phyloP scores from a whole-genome alignment of 768 basidiomycete genomes.

The Holtermanniella nyarrowii region DNA sequence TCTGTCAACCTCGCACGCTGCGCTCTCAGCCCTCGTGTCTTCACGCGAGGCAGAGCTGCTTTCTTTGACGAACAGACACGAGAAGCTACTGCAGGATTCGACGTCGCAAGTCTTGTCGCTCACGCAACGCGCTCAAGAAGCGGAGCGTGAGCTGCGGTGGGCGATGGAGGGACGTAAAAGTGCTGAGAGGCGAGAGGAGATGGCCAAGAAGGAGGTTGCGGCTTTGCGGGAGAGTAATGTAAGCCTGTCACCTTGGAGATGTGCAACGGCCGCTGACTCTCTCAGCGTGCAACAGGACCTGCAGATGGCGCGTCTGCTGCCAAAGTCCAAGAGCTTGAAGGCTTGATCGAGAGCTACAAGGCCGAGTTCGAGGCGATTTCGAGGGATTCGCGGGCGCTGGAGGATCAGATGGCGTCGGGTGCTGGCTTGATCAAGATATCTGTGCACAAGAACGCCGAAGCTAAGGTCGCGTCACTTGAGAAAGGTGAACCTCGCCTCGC shows the following conservation, averaged over 20 bases:
- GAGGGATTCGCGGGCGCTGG: conserved; percentile 26
- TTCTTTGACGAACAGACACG: conserved; percentile 15
- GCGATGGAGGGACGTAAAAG: conserved; percentile 27
- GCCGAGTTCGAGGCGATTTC: conserved; percentile 19
- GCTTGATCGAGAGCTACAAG: conserved; percentile 20
- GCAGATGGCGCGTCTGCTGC: neutral
- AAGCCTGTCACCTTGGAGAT: neutral
- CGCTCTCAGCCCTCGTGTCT: conserved; percentile 21
- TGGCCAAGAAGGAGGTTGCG: conserved; percentile 25
- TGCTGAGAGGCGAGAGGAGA: conserved; percentile 27
- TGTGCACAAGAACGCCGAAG: conserved; percentile 8
- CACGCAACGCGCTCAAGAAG: conserved; percentile 13
- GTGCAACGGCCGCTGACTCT: neutral
- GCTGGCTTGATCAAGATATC: conserved; percentile 25
- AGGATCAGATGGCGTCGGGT: conserved; percentile 23
- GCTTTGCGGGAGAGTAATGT: conserved; percentile 7
- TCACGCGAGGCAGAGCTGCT: conserved; percentile 18
- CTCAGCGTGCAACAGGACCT: too few species aligned
- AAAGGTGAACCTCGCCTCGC: conserved; percentile 13
- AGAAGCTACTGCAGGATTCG: conserved; percentile 15
- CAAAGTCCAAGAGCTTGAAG: conserved; percentile 19
- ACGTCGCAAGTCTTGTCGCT: conserved; percentile 13
- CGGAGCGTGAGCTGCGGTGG: conserved; percentile 36
- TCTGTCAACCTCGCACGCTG: conserved; percentile 22
- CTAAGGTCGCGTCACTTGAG: conserved; percentile 8